Base-by-base conservation (phyloP, 768 basidiomycete species). In the Tylopilus sp. region DNA sequence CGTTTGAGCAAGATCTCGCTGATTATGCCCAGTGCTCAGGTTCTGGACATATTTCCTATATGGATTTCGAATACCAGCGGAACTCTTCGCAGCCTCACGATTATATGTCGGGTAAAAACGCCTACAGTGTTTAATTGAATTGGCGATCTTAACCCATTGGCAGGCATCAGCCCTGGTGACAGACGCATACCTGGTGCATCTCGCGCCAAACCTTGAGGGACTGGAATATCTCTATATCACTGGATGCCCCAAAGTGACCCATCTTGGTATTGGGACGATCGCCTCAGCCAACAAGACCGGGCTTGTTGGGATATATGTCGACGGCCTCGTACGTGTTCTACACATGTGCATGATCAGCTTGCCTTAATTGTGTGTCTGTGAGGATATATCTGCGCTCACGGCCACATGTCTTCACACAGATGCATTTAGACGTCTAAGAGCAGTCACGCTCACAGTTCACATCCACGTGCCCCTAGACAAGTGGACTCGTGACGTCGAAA, bases 241-340 rank as follows among this genome's bases (percentile, higher is more conserved):
- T 1, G 89, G 88, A 18, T 91, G 88, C 62, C 73, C 77, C 2
- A 86, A 77, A 59, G 80, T 90, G 22, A 86, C 85, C 1, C 77
- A 89, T 44, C 54, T 54, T 9, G 85, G 88, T 1, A 67, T 89
- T 2, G 75, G 69, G 62, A 71, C 77, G 3, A 53, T 88, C 13
- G 59, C 86, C 1, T 71, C 73, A 3, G 52, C 64, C 20, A 84
- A 74, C 49, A 53, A 57, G 35, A 64, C 41, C 6, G 81, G 84
- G 3, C 71, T 91, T 8, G 45, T 73, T 5, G 73, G 71, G 1
- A 70, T 91, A 4, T 76, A 78, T 8, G 69, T 92, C 10, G 86
- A 91, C 62, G 78, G 77, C 12, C 63, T 89, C 57, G 88, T 88
- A 59, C 22, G 75, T 71, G 21, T 30, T 28, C 4, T 26, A 35